phyloP scores from a whole-genome alignment of 441 rosid species.

The Euphorbia neoarborescens region DNA sequence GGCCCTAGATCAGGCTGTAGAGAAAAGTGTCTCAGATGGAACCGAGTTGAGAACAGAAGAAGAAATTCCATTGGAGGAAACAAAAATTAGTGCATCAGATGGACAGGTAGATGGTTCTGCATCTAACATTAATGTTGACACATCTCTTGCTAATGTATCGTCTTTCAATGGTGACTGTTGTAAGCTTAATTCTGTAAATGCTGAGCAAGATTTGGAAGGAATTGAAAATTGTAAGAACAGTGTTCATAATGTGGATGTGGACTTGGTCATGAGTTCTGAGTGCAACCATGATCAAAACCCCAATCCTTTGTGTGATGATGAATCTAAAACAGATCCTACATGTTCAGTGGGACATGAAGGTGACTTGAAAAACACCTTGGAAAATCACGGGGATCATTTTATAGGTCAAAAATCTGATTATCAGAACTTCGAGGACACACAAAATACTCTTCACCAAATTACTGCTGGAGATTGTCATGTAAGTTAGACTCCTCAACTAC shows the following conservation, averaged over 20 bases:
- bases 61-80: conserved; percentile 36
- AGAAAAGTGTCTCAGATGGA: conserved; percentile 29
- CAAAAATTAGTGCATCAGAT: conserved; percentile 33
- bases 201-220: conserved; percentile 32
- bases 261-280: conserved; percentile 26
- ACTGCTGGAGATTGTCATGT: conserved; percentile 36
- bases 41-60: conserved; percentile 34
- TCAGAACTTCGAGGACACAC: conserved; percentile 34
- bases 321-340: conserved; percentile 20
- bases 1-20: conserved; percentile 28
- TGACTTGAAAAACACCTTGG: conserved; percentile 24
- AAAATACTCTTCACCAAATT: conserved; percentile 26
- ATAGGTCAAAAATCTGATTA: conserved; percentile 31
- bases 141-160: conserved; percentile 24
- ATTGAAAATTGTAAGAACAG: conserved; percentile 20
- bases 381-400: conserved; percentile 27
- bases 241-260: conserved; percentile 27
- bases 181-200: conserved; percentile 26
- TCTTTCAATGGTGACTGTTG: conserved; percentile 31
- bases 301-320: conserved; percentile 31
- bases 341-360: conserved; percentile 25
- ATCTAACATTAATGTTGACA: conserved; percentile 24
- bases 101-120: conserved; percentile 25
- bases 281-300: conserved; percentile 24
- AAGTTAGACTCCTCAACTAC: conserved; percentile 27